Evolutionary conservation across 768 basidiomycete genomes (phyloP).

Genomic region (Boletus reticuloceps): DNA sequence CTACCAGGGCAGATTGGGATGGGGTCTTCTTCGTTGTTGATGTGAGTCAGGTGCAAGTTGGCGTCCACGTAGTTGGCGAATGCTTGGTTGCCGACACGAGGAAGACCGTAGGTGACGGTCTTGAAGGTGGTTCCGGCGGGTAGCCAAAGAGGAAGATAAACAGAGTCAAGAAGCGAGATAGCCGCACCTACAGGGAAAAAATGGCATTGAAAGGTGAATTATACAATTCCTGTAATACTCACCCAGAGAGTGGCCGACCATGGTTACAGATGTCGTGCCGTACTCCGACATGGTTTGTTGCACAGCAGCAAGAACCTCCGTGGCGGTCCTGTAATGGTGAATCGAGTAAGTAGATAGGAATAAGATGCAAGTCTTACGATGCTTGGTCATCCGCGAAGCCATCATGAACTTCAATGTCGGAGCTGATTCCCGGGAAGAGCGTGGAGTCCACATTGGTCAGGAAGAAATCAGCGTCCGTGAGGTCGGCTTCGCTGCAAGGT

Average conservation of each 20-base stretch:
- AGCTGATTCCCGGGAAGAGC: constrained; percentile 50
- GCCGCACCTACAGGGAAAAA: constrained; percentile 30
- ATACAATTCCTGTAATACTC: neutral
- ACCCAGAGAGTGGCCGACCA: constrained; percentile 46
- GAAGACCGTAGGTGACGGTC: constrained; percentile 36
- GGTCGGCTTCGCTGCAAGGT: constrained; percentile 29
- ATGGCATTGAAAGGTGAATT: neutral
- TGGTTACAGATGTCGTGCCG: constrained; percentile 37
- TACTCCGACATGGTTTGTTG: constrained; percentile 36
- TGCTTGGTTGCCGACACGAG: constrained; percentile 52
- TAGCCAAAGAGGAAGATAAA: constrained; percentile 40
- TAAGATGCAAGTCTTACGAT: constrained; percentile 30
- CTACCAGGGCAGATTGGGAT: constrained; percentile 35
- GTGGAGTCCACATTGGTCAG: constrained; percentile 32
- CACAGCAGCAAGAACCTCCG: constrained; percentile 44
- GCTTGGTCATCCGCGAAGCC: constrained; percentile 49
- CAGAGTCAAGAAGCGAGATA: constrained; percentile 37
- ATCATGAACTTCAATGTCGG: constrained; percentile 40
- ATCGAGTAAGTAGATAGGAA: neutral
- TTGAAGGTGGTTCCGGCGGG: constrained; percentile 31
- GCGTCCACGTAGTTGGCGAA: constrained; percentile 58
- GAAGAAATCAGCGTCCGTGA: constrained; percentile 44
- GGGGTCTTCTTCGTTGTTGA: constrained; percentile 50
- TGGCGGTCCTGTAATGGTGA: constrained; percentile 35
- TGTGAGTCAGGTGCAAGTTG: constrained; percentile 44